Conservation (phyloP, 257 asterid species). For the Asclepias syriaca region DNA sequence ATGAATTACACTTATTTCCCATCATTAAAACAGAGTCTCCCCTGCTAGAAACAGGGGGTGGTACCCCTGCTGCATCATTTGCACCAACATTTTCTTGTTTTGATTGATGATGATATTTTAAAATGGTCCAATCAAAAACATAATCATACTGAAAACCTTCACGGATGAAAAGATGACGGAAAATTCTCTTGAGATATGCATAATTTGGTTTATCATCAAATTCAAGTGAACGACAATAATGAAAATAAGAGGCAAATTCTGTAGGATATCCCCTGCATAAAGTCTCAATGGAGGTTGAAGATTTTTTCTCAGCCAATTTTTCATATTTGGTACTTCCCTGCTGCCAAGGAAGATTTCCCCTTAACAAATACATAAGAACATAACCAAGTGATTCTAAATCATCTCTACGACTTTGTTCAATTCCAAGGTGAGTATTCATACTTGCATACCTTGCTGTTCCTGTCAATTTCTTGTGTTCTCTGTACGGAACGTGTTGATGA, state of each 20-base stretch:
- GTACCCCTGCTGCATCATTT: too few species aligned
- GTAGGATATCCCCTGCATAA: slow-evolving; percentile 73
- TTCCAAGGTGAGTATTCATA: slow-evolving; percentile 91
- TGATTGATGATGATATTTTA: slow-evolving; percentile 44
- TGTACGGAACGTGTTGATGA: slow-evolving; percentile 84
- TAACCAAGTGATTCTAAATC: slow-evolving; percentile 93
- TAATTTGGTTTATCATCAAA: slow-evolving; percentile 83
- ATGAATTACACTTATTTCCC: too few species aligned
- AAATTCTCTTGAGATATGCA: slow-evolving; percentile 68
- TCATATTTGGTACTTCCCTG: slow-evolving; percentile 93
- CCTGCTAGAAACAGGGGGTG: too few species aligned
- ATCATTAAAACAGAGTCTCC: too few species aligned
- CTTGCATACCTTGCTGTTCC: slow-evolving; percentile 96
- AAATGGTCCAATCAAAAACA: slow-evolving; percentile 83
- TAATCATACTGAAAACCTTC: slow-evolving; percentile 89
- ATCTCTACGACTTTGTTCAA: slow-evolving; percentile 96
- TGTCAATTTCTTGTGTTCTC: slow-evolving; percentile 82
- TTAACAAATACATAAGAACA: slow-evolving; percentile 84
- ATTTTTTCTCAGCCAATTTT: slow-evolving; percentile 80
- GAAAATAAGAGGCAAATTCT: slow-evolving; percentile 83
- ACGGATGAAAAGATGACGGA: slow-evolving; percentile 75
- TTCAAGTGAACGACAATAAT: slow-evolving; percentile 75
- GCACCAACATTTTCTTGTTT: too few species aligned
- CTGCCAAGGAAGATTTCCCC: slow-evolving; percentile 98
- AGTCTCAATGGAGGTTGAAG: slow-evolving; percentile 81